phyloP scores from a whole-genome alignment of 257 asterid genomes.

The Penstemon newberryi region DNA sequence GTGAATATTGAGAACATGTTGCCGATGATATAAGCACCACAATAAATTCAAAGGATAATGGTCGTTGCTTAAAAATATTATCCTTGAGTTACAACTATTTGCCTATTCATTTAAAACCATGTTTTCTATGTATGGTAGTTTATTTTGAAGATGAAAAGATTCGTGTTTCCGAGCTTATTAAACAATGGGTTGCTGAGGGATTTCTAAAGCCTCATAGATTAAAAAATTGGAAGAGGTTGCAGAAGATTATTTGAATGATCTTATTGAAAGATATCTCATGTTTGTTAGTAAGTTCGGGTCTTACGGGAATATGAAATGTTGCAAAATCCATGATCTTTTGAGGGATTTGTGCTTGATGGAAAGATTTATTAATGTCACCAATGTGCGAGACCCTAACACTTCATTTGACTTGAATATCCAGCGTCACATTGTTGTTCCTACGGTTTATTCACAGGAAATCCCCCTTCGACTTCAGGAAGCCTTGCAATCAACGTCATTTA shows the following conservation, averaged over 20 bases:
- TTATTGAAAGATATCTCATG: slow-evolving; percentile 24
- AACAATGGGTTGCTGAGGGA: slow-evolving; percentile 25
- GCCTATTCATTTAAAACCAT: slow-evolving; percentile 21
- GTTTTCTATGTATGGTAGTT: slow-evolving; percentile 23
- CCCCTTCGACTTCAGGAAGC: neutral
- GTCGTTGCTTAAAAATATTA: too few species aligned
- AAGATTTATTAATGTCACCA: neutral
- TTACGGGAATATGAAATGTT: neutral
- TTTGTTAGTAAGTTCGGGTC: neutral
- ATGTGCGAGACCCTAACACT: too few species aligned
- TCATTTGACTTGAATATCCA: neutral
- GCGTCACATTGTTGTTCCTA: neutral
- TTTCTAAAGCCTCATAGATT: slow-evolving; percentile 21
- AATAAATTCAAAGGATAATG: neutral
- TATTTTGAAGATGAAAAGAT: neutral
- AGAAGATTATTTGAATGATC: slow-evolving; percentile 11
- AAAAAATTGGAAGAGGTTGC: slow-evolving; percentile 23
- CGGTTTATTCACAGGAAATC: too few species aligned
- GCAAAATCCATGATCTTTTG: slow-evolving; percentile 28
- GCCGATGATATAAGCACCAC: neutral
- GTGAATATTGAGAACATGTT: slow-evolving; percentile 6
- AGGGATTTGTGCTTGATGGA: slow-evolving; percentile 22
- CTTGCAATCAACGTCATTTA: neutral
- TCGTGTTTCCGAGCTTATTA: neutral
- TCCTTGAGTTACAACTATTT: too few species aligned